Evolutionary conservation across 305 asterid genomes (phyloP), one percentile per base, ranked within the genome.

Genomic region (Fraxinus xanthoxyloides): DNA sequence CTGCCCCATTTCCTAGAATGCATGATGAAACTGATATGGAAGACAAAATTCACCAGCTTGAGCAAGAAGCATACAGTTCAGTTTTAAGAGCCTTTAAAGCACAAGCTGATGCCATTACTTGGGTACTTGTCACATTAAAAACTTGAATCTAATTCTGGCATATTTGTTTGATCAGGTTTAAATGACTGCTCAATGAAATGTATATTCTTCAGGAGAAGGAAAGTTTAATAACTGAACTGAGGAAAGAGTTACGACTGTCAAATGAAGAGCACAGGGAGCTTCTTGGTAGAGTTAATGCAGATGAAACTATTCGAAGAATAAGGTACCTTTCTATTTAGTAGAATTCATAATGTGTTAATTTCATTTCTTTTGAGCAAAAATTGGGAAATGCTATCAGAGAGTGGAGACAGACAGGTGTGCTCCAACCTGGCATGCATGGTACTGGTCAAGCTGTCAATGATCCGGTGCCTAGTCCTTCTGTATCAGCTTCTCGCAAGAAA

Each of bases 51-150:
- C 98, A 92, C 89, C 93, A 93, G 84, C 89, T 95, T 79, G 97
- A 93, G 91, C 95, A 92, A 87, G 98, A 95, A 83, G 98, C 98
- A 72, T 95, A 95, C 88, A 86, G 88, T 90, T 92, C 98, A 13
- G 90, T 93, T 88, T 87, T 95, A 83, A 88, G 98, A 88, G 98
- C 98, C 63, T 93, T 95, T 88, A 95, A 92, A 91, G 98, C 97
- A 76, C 98, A 95, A 89, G 93, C 90, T 56, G 98, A 93, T 91
- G 92, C 98, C 77, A 86, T 95, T 85, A 83, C 97, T 83, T 95
- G 98, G 98, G 98, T 95, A 92, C 77, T 76, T 48, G 59, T 65
- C 82, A 51, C 76, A 43, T 77, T 73, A 15, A 76, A 75, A 31
- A 67, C 78, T 31, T 82, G 86, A 86, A 84, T 88, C 81, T 85